Evolutionary conservation across 2,329 filamentous ascomycete genomes (phyloP), one percentile per base, ranked within the genome.

Genomic region (Sphaerulina musiva): DNA sequence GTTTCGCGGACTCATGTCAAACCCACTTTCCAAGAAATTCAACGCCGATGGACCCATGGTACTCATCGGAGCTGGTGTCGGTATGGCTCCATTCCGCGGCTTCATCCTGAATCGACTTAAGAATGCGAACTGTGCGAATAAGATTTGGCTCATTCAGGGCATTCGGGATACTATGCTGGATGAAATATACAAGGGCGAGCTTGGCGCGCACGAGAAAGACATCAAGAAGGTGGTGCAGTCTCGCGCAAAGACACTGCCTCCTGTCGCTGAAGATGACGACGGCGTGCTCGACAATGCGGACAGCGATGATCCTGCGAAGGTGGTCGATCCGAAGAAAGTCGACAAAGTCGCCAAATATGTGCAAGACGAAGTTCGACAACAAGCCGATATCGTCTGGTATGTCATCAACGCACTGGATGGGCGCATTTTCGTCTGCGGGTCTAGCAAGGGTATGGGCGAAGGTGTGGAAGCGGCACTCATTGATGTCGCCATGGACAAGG

Each of bases 1-100:
- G 89, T 98, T 98, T 81, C 90, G 95, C 67, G 93, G 93, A 0
- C 78, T 98, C 42, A 98, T 98, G 93, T 85, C 90, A 58, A 98
- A 98, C 70, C 93, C 93, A 0, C 80, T 98, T 1, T 93, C 91
- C 9, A 86, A 85, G 68, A 84, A 96, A 68, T 98, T 97, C 68
- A 86, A 89, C 49, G 85, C 87, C 2, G 92, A 98, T 69, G 93
- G 93, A 0, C 93, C 93, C 0, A 98, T 98, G 93, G 84, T 98
- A 38, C 81, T 98, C 46, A 95, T 98, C 64, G 93, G 93, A 32
- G 93, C 93, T 4, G 93, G 93, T 52, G 93, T 98, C 20, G 93
- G 93, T 60, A 92, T 98, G 71, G 93, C 93, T 9, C 93, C 93
- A 0, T 98, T 98, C 84, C 85, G 93, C 46, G 93, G 93, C 54